Percentiles rank a stretch among this genome's conserved stretches.
These are phyloP conservation scores for Tuctoria greenei DNA, from an alignment of 176 grass and related monocot genomes.

Conservation along the genomic window DNA sequence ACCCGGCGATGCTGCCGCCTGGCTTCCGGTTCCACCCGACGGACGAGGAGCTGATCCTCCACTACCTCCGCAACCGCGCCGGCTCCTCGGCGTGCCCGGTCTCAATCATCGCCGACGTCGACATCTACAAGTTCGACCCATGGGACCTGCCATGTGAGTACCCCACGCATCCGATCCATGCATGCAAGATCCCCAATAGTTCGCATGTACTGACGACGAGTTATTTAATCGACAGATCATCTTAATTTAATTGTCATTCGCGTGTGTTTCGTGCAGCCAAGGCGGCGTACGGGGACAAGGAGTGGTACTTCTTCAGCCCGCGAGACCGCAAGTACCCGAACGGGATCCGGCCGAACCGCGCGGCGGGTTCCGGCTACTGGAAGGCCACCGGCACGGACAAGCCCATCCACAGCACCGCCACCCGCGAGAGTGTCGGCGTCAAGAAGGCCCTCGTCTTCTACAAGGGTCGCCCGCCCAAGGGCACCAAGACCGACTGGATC, in stretches of 20 bases:
- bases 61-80: constrained; percentile 85
- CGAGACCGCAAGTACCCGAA: constrained; percentile 93
- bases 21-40: constrained; percentile 98
- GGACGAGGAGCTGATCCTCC: constrained; percentile 91
- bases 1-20: constrained; percentile 73
- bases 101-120: constrained; percentile 79
- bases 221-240: neutral
- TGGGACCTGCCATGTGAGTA: constrained; percentile 85
- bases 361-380: constrained; percentile 88
- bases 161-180: constrained; percentile 6
- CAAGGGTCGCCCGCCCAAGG: constrained; percentile 76
- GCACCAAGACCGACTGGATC: constrained; percentile 89
- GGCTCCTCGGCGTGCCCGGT: constrained; percentile 60
- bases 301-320: constrained; percentile 95
- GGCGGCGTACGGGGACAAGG: constrained; percentile 65
- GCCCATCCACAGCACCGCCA: constrained; percentile 56
- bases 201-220: neutral
- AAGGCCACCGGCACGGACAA: constrained; percentile 96
- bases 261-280: constrained; percentile 37
- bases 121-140: constrained; percentile 93
- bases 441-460: constrained; percentile 98
- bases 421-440: constrained; percentile 59
- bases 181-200: neutral
- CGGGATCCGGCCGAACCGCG: constrained; percentile 83
- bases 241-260: neutral